Evolutionary conservation across 805 yeast genomes (phyloP), one percentile per base, ranked within the genome.

Genomic region (Metschnikowia noctiluminum): DNA sequence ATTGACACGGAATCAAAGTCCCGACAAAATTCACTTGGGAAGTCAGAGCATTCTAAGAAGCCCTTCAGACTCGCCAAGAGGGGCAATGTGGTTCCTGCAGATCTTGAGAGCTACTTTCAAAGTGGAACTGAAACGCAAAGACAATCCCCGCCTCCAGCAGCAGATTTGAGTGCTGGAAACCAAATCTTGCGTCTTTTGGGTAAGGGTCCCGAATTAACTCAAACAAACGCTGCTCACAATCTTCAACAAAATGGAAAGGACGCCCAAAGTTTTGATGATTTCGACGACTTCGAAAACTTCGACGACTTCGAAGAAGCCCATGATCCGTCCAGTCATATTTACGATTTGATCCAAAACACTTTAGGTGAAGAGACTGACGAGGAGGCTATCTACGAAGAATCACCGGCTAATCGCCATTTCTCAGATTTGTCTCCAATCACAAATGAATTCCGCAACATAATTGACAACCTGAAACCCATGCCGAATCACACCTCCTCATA

Each of bases 301-400:
- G 70, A 68, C 30, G 66, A 66, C 39, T 64, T 61, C 36, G 64
- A 62, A 11, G 56, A 57, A 32, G 49, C 46, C 40, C 63, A 61
- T 28, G 58, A 60, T 14, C 61, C 63, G 35, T 68, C 66, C 34
- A 64, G 63, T 35, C 45, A 49, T 35, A 51, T 44, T 49, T 51
- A 42, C 48, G 54, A 58, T 49, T 58, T 48, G 44, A 55, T 46
- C 35, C 52, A 51, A 28, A 52, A 58, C 38, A 60, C 60, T 35
- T 62, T 69, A 50, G 72, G 68, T 42, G 58, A 64, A 37, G 73
- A 62, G 9, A 62, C 69, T 41, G 75, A 70, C 46, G 75, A 71
- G 40, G 75, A 69, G 38, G 66, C 60, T 35, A 62, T 46, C 2
- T 48, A 36, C 12, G 40, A 26, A 9, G 50, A 38, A 28, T 5